phyloP scores from a whole-genome alignment of 1,284 basidiomycete genomes.

The Cutaneotrichosporon mucoides region DNA sequence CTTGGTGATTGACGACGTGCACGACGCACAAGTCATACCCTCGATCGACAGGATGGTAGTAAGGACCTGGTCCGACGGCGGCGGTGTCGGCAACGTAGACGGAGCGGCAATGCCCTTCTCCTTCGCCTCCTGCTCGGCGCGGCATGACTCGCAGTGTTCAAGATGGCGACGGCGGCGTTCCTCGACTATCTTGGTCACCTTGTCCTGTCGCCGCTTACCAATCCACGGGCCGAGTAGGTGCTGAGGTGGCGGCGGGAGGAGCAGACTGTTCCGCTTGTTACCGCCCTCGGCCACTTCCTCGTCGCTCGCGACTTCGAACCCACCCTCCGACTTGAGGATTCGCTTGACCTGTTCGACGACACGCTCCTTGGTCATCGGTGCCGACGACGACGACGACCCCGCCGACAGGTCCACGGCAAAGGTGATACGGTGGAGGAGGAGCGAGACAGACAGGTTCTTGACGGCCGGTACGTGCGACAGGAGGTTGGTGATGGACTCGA shows the following conservation, averaged over 20 bases:
- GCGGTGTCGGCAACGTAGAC: conserved; percentile 3
- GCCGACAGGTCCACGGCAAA: conserved; percentile 26
- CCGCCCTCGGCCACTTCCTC: too few relatives aligned
- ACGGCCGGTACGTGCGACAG: conserved; percentile 30
- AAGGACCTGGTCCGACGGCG: conserved; percentile 39
- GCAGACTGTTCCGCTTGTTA: too few relatives aligned
- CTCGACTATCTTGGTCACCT: conserved; percentile 19
- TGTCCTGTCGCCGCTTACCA: neutral
- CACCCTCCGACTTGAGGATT: conserved; percentile 29
- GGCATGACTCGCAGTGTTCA: conserved; percentile 45
- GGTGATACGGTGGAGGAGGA: conserved; percentile 41
- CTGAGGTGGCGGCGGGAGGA: too few relatives aligned
- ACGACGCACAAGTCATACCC: conserved; percentile 48
- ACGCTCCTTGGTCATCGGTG: conserved; percentile 9
- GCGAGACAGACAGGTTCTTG: conserved; percentile 36
- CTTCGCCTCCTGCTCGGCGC: conserved; percentile 21
- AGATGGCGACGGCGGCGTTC: conserved; percentile 39
- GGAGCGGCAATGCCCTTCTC: conserved; percentile 2
- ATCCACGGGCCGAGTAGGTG: neutral
- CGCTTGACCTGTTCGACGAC: conserved; percentile 24
- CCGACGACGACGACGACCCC: conserved; percentile 11
- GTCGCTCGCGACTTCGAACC: conserved; percentile 41
- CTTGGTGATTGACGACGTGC: conserved; percentile 53
- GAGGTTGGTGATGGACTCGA: conserved; percentile 41
- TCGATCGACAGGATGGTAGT: conserved; percentile 25